Evolutionary conservation across 2,329 filamentous ascomycete species (phyloP), one percentile per base, ranked within the genome.

Genomic region (Arthrobotrys pseudoclavata): DNA sequence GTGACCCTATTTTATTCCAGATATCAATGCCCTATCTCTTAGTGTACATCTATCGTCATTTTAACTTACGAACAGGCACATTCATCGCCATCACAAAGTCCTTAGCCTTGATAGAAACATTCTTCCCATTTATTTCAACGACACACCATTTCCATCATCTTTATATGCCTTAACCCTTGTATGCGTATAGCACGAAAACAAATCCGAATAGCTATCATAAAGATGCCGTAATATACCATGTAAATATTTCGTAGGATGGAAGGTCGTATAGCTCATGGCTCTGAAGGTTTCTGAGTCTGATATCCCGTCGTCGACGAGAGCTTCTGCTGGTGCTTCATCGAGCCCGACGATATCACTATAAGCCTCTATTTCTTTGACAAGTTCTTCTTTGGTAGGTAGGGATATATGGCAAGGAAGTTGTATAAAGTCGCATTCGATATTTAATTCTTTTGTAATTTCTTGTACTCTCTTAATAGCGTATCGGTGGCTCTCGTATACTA

Each of bases 351-450:
- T 79, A 63, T 84, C 82, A 34, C 81, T 84, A n/a, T 85, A 85
- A 47, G 85, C 80, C 26, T 85, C 83, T 1, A 84, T 85, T 75
- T 88, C 87, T 15, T 85, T 82, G 84, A 84, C 45, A 88, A 77
- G 42, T 83, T 81, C 60, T 85, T 80, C 60, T 88, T 87, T 6
- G 85, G 80, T 1, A 84, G 82, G 85, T 1, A 86, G 87, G 3
- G 88, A 83, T 48, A 86, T 83, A 76, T 87, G 87, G 0, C 83
- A 86, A 0, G 84, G 85, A 1, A 89, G 79, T 31, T 83, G 82
- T 7, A 87, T 85, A 80, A 88, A 89, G 79, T 89, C 87, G 82
- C 88, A 89, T 0, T 88, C 86, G 31, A 89, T 87, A 3, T 84
- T 84, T 4, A 88, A 82, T 76, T 86, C 81, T 68, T 84, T 83